Evolutionary conservation across 768 basidiomycete species (phyloP).

Genomic region (Rhizopogon vesiculosus): DNA sequence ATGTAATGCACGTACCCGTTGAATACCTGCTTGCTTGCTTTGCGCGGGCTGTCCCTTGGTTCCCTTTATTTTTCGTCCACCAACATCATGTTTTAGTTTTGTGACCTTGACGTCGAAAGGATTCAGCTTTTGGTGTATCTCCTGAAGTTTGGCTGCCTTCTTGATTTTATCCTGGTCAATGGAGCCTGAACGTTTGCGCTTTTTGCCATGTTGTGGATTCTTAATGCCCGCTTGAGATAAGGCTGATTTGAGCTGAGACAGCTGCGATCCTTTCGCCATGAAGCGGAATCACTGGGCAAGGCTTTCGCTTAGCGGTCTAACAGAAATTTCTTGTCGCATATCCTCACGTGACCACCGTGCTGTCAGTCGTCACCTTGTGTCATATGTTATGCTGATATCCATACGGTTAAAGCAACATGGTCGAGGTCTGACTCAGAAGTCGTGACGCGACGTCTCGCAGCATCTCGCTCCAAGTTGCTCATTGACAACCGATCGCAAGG

Average conservation of each 20-base stretch:
- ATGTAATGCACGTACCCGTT: slow-evolving; percentile 54
- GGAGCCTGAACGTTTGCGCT: slow-evolving; percentile 55
- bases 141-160: slow-evolving; percentile 70
- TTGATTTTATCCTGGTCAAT: slow-evolving; percentile 81
- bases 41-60: slow-evolving; percentile 77
- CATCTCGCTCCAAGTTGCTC: no score
- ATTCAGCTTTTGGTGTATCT: slow-evolving; percentile 84
- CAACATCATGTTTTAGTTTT: slow-evolving; percentile 89
- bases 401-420: no score
- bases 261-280: slow-evolving; percentile 85
- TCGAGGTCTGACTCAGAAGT: no score
- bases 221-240: slow-evolving; percentile 78
- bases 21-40: slow-evolving; percentile 87
- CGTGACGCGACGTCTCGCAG: no score
- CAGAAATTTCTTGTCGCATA: no score
- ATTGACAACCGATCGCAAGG: no score
- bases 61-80: slow-evolving; percentile 83
- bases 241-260: slow-evolving; percentile 85
- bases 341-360: no score
- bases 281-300: not conserved
- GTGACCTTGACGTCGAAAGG: slow-evolving; percentile 94
- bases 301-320: no score
- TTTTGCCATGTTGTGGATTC: slow-evolving; percentile 52
- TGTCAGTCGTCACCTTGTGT: no score
- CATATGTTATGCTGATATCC: no score